Base-by-base conservation (phyloP, 208 protist genomes). In the Zelonia costaricensis region DNA sequence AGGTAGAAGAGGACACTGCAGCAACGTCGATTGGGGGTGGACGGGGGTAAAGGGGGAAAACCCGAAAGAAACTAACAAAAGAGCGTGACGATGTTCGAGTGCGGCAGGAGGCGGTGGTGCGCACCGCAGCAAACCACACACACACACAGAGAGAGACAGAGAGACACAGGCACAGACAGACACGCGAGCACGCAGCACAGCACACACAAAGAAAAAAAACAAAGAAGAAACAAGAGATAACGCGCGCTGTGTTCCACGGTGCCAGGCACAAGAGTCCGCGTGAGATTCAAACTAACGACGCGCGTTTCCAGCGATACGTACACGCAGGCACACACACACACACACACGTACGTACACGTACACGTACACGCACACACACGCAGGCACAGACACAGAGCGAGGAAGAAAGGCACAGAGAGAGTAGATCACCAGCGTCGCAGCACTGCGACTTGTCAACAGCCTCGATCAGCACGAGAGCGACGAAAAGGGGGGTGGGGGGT, bases 201-300 rank as follows among this genome's bases (percentile, higher is more conserved):
- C 10, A 4, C 33, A 38, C 33, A 38, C 33, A 38, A 4, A 38
- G 7, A 38, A 4, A 38, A 28, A 39, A 52, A 30, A 22, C 4
- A 33, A 51, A 31, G 43, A 28, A 52, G 18, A 62, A 44, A 59
- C 27, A 39, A 22, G 18, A 31, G 23, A n/a, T n/a, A n/a, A n/a
- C n/a, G n/a, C n/a, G n/a, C n/a, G n/a, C n/a, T n/a, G n/a, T n/a
- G n/a, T n/a, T n/a, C n/a, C n/a, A n/a, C n/a, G n/a, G n/a, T n/a
- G n/a, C n/a, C n/a, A n/a, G n/a, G n/a, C n/a, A n/a, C n/a, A n/a
- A n/a, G n/a, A n/a, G n/a, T n/a, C n/a, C n/a, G n/a, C n/a, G n/a
- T n/a, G n/a, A n/a, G n/a, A n/a, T n/a, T n/a, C n/a, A n/a, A n/a
- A n/a, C n/a, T n/a, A n/a, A n/a, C n/a, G n/a, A n/a, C n/a, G n/a